Percentiles rank a stretch among this genome's conserved stretches.
phyloP scores from a whole-genome alignment of 2,329 filamentous ascomycete genomes.

The Sphaceloma murrayae region DNA sequence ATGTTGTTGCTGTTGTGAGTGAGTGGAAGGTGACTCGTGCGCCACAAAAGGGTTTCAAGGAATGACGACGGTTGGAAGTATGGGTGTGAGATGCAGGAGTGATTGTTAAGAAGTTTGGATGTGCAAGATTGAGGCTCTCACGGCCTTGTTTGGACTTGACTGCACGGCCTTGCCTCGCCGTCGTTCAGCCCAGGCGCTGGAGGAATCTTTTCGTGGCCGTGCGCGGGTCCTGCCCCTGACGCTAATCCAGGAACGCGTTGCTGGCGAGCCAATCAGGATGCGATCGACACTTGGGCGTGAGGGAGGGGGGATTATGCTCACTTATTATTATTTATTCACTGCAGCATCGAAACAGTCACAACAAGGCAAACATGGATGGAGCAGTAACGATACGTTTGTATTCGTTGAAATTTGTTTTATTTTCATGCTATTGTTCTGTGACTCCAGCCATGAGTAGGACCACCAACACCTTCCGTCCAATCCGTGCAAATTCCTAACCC shows the following conservation, averaged over 20 bases:
- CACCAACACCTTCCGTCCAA: neutral
- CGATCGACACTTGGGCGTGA: too few relatives aligned
- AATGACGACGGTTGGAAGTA: conserved; percentile 15
- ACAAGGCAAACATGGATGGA: neutral
- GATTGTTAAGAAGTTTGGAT: conserved; percentile 1
- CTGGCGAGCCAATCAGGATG: conserved; percentile 1
- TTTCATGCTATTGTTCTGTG: conserved; percentile 10
- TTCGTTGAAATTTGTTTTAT: conserved; percentile 3
- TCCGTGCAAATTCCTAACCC: neutral
- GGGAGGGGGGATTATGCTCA: too few relatives aligned
- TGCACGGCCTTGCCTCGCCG: neutral
- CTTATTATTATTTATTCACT: too few relatives aligned
- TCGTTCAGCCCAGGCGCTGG: neutral
- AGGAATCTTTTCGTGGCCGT: conserved; percentile 9
- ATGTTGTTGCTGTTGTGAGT: neutral
- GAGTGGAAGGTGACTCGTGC: conserved; percentile 5
- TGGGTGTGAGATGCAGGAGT: conserved; percentile 12
- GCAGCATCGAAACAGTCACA: neutral
- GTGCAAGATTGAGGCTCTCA: too few relatives aligned
- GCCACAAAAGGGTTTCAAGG: conserved; percentile 11
- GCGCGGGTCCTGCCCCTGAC: conserved; percentile 13
- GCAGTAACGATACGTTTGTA: neutral
- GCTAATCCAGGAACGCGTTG: conserved; percentile 12
- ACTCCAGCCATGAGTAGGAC: neutral
- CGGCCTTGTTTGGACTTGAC: neutral